Evolutionary conservation across 176 grass and related monocot genomes (phyloP).

Genomic region (Pharus latifolius): DNA sequence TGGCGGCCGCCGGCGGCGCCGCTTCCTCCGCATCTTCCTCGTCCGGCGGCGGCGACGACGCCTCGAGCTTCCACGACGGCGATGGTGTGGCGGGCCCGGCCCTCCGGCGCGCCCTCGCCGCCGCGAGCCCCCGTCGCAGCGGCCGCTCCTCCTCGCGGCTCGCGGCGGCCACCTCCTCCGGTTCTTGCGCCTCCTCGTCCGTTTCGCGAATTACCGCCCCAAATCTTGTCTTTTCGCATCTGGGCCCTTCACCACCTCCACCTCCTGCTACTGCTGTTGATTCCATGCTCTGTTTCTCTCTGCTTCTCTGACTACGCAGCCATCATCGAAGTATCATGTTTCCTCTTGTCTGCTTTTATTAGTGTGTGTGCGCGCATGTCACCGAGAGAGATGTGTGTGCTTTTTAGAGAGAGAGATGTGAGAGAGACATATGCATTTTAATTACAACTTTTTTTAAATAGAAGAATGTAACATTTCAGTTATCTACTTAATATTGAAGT

Average conservation of each 20-base stretch:
- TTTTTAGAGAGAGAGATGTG: too few species aligned
- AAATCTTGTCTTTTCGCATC: conserved; percentile 23
- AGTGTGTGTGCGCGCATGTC: too few species aligned
- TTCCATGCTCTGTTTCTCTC: too few species aligned
- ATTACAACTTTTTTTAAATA: too few species aligned
- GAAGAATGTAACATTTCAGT: too few species aligned
- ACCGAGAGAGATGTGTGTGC: too few species aligned
- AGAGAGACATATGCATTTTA: too few species aligned
- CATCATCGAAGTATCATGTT: too few species aligned
- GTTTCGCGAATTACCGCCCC: conserved; percentile 29
- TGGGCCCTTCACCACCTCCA: conserved; percentile 10
- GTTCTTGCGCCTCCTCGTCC: conserved; percentile 4
- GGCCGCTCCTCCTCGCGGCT: background rate
- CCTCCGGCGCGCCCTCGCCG: conserved; percentile 24
- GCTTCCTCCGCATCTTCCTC: background rate
- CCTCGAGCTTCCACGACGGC: conserved; percentile 71
- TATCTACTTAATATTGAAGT: too few species aligned
- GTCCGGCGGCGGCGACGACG: conserved; percentile 4
- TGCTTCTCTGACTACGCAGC: too few species aligned
- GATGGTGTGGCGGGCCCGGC: conserved; percentile 42
- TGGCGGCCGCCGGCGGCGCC: background rate
- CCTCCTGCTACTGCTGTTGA: too few species aligned
- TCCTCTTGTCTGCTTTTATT: too few species aligned
- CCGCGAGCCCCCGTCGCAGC: conserved; percentile 14
- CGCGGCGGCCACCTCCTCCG: background rate